Base-by-base conservation (phyloP, 441 rosid genomes). In the Erysimum cheiri region DNA sequence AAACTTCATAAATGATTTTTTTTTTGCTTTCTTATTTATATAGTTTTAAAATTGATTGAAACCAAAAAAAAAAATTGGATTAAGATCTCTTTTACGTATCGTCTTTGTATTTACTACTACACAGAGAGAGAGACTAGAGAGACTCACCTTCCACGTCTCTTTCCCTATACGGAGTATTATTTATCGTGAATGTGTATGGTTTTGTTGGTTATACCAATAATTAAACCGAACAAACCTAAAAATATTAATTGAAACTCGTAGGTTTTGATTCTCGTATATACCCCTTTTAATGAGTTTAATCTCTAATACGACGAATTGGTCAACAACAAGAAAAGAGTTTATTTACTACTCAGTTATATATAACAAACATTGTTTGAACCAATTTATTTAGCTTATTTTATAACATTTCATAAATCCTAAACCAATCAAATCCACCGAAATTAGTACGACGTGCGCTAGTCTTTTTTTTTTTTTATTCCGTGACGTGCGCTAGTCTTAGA, bases 131-230 rank as follows among this genome's bases (percentile, higher is more conserved):
- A n/a, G 2, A 10, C 41, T 5, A 31, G 24, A 69, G 69, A 74
- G 67, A 49, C 67, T 58, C 67, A 50, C 71, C 67, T 64, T 70
- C 79, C 79, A 75, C 71, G 75, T 75, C 75, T 76, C 71, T 49
- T 70, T 57, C 75, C 53, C 53, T 62, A 13, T n/a, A n/a, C n/a
- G n/a, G n/a, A n/a, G n/a, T 50, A 19, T 59, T 24, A 0, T 6
- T 39, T 7, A 26, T 15, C 36, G 29, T 26, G 60, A 54, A 65
- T 67, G 64, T 67, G 35, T 31, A 31, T 54, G 29, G 50, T 60
- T 59, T 50, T 35, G 11, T 58, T 58, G 39, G 44, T 64, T 65
- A 29, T 64, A 65, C 71, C 60, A 39, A 52, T 59, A 56, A 17
- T 41, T 60, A 32, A 66, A 66, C 68, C 41, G 17, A 58, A 48